Evolutionary conservation across 1,139 yeast species (phyloP).

Genomic region (Debaryomyces udenii): DNA sequence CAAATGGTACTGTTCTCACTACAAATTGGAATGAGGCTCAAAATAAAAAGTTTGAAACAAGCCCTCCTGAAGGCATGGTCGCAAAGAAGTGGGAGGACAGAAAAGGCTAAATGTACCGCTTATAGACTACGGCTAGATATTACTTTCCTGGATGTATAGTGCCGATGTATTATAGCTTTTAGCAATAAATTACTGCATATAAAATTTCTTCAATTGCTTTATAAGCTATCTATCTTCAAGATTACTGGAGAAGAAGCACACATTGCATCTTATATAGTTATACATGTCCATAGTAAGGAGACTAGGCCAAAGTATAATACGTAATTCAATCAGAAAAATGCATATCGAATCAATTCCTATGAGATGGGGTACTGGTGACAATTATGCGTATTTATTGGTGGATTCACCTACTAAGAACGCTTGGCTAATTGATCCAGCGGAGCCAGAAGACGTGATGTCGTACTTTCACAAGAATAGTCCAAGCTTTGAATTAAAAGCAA

Average conservation of each 20-base stretch:
- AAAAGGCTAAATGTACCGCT: not conserved
- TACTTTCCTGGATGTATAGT: too few relatives aligned
- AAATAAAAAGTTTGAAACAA: conserved; percentile 62
- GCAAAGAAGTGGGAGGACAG: conserved; percentile 44
- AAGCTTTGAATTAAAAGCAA: conserved; percentile 57
- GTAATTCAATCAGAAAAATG: conserved; percentile 53
- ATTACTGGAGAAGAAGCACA: not conserved
- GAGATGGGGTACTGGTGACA: conserved; percentile 96
- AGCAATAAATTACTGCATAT: not conserved
- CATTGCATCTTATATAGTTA: not conserved
- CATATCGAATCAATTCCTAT: conserved; percentile 80
- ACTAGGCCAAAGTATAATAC: conserved; percentile 3
- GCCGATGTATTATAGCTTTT: too few relatives aligned
- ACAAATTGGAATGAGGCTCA: conserved; percentile 95
- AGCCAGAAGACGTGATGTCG: conserved; percentile 57
- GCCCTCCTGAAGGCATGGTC: conserved; percentile 77
- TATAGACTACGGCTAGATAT: too few relatives aligned
- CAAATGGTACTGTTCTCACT: conserved; percentile 90
- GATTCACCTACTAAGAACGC: conserved; percentile 70
- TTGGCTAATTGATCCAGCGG: conserved; percentile 93
- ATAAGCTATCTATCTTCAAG: not conserved
- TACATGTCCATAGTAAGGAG: conserved; percentile 2
- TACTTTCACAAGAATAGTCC: conserved; percentile 30
- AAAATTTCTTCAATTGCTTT: not conserved
- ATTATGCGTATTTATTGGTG: conserved; percentile 78